phyloP scores from a whole-genome alignment of 495 filamentous ascomycete genomes.

The Sporormia fimetaria region DNA sequence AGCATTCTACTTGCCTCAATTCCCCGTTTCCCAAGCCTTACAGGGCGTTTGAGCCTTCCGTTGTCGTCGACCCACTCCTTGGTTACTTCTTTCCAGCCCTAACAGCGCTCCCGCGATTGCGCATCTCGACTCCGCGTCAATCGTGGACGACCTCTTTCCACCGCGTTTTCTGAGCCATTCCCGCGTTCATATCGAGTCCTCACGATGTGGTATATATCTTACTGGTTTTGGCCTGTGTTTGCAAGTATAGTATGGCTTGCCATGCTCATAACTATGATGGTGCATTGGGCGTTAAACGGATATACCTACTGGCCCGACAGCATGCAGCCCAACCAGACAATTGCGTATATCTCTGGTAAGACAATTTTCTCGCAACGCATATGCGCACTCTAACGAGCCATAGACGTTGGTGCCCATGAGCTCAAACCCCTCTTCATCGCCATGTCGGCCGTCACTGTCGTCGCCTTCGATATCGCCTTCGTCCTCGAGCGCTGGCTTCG shows the following conservation, averaged over 20 bases:
- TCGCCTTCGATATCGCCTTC: conserved; percentile 77
- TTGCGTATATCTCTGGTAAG: conserved; percentile 50
- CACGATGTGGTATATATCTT: conserved; percentile 36
- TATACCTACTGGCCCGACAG: conserved; percentile 51
- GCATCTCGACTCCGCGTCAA: too few species aligned
- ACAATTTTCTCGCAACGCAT: conserved; percentile 5
- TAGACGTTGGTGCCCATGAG: conserved; percentile 59
- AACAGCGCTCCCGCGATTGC: too few species aligned
- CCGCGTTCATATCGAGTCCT: too few species aligned
- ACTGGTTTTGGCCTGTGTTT: conserved; percentile 71
- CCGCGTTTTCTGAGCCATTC: too few species aligned
- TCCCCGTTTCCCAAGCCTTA: too few species aligned
- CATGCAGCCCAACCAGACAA: conserved; percentile 52
- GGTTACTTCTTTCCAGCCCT: too few species aligned
- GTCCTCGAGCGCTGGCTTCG: conserved; percentile 71
- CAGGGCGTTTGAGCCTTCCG: too few species aligned
- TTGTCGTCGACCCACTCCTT: too few species aligned
- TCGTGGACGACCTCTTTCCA: too few species aligned
- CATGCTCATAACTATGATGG: conserved; percentile 59
- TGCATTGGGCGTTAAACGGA: conserved; percentile 54
- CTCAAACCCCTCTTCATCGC: conserved; percentile 84
- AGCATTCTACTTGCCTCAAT: too few species aligned
- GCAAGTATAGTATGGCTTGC: conserved; percentile 74
- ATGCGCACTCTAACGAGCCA: neutral
- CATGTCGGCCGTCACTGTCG: conserved; percentile 64